Evolutionary conservation across 2,329 filamentous ascomycete species (phyloP).

Genomic region (Chaetomium globosum): DNA sequence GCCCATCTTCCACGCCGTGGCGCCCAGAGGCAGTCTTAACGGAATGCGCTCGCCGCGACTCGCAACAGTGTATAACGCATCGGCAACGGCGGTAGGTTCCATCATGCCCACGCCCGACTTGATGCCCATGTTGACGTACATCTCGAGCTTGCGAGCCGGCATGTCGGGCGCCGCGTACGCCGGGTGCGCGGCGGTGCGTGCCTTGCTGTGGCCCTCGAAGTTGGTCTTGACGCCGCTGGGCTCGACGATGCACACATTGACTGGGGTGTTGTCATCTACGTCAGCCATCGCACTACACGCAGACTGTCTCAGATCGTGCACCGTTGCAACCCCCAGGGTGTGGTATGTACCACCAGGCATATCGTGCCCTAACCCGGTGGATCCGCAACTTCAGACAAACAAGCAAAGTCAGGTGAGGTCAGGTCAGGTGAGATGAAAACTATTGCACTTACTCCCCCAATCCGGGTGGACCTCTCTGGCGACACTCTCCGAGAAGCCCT

Average conservation of each 20-base stretch:
- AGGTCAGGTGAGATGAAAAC: background rate
- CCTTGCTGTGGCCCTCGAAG: constrained; percentile 40
- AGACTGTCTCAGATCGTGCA: no score
- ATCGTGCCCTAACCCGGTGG: background rate
- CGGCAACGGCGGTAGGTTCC: constrained; percentile 41
- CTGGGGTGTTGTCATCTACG: constrained; percentile 4
- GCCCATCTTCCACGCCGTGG: constrained; percentile 40
- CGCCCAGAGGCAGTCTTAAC: constrained; percentile 47
- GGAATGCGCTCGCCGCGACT: constrained; percentile 45
- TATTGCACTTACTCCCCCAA: constrained; percentile 43
- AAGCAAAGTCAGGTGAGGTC: no score
- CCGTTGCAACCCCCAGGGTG: no score
- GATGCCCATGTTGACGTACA: constrained; percentile 34
- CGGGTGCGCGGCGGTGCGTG: constrained; percentile 44
- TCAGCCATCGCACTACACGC: background rate
- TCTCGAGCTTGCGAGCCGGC: constrained; percentile 41
- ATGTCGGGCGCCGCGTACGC: constrained; percentile 44
- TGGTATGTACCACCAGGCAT: no score
- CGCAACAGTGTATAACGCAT: constrained; percentile 44
- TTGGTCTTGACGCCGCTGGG: constrained; percentile 47
- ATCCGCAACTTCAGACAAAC: background rate
- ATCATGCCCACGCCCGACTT: constrained; percentile 40
- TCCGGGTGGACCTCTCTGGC: constrained; percentile 45
- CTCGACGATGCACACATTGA: constrained; percentile 49
- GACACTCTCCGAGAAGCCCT: constrained; percentile 19